A percentile compares a stretch with the other conserved stretches of the same genome.
Conservation (phyloP, 257 asterid species). For the Perilla frutescens region DNA sequence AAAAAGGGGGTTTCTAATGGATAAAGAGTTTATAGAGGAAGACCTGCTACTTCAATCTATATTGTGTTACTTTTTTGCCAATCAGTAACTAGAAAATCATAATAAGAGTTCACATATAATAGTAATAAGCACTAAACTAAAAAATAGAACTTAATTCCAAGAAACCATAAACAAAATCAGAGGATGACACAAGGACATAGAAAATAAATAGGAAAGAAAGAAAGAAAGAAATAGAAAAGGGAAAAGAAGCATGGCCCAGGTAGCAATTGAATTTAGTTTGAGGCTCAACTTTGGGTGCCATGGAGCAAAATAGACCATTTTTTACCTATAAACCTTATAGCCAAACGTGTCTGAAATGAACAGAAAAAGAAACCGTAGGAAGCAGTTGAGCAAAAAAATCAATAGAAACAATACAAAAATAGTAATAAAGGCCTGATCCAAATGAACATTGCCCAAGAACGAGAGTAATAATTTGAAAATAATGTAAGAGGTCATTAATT, state of each 20-base stretch:
- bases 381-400: constrained; percentile 7
- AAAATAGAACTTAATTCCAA: constrained; percentile 3
- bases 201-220: neutral
- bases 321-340: neutral
- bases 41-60: too few species aligned
- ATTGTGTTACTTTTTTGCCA: constrained; percentile 3
- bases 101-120: neutral
- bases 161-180: constrained; percentile 11
- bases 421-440: constrained; percentile 13
- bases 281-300: constrained; percentile 24
- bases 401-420: constrained; percentile 21
- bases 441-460: neutral
- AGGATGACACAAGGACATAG: neutral
- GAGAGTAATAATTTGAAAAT: constrained; percentile 7
- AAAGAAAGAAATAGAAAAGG: constrained; percentile 15
- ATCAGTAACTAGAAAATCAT: constrained; percentile 8
- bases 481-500: constrained; percentile 12
- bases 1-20: constrained; percentile 1
- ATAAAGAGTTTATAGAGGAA: neutral
- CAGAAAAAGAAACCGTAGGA: constrained; percentile 14
- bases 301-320: constrained; percentile 9
- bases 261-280: neutral
- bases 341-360: neutral
- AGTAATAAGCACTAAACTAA: constrained; percentile 11
- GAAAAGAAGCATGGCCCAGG: constrained; percentile 14